Percentiles rank a stretch among this genome's conserved stretches.
These are phyloP conservation scores for Oenanthe sinensis DNA, from an alignment of 129 eudicot genomes.

Conservation along the genomic window DNA sequence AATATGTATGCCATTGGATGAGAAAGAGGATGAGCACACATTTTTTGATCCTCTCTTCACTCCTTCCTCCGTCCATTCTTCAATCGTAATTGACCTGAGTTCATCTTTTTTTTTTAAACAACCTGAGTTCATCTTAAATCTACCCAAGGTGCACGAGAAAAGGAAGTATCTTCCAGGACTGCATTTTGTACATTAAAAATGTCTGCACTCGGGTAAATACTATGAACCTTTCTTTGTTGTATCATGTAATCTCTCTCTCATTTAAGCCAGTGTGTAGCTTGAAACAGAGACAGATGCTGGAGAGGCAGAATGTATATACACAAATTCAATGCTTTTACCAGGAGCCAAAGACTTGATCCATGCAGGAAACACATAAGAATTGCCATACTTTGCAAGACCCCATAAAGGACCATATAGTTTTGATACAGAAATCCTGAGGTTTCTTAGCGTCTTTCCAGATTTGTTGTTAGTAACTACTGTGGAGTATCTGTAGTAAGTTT, in stretches of 20 bases:
- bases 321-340: slow-evolving; percentile 84
- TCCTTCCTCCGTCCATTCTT: slow-evolving; percentile 64
- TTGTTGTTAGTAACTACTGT: slow-evolving; percentile 77
- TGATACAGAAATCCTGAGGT: slow-evolving; percentile 54
- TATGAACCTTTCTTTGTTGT: slow-evolving; percentile 8
- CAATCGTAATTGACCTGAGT: slow-evolving; percentile 28
- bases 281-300: slow-evolving; percentile 63
- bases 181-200: slow-evolving; percentile 20
- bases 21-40: slow-evolving; percentile 97
- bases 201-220: slow-evolving; percentile 41
- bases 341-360: slow-evolving; percentile 68
- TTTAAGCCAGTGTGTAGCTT: slow-evolving; percentile 57
- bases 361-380: slow-evolving; percentile 59
- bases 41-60: slow-evolving; percentile 65
- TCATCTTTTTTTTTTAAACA: too few species aligned
- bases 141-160: slow-evolving; percentile 20
- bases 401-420: slow-evolving; percentile 86
- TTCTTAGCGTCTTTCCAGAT: slow-evolving; percentile 60
- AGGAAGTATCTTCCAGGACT: slow-evolving; percentile 16
- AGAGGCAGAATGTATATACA: slow-evolving; percentile 76
- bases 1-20: slow-evolving; percentile 39
- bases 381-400: slow-evolving; percentile 77
- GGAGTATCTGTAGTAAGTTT: slow-evolving; percentile 79
- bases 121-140: slow-evolving; percentile 19
- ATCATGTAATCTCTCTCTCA: not conserved